Base-by-base conservation (phyloP, 345 rosid genomes). In the Arabidopsis suecica region DNA sequence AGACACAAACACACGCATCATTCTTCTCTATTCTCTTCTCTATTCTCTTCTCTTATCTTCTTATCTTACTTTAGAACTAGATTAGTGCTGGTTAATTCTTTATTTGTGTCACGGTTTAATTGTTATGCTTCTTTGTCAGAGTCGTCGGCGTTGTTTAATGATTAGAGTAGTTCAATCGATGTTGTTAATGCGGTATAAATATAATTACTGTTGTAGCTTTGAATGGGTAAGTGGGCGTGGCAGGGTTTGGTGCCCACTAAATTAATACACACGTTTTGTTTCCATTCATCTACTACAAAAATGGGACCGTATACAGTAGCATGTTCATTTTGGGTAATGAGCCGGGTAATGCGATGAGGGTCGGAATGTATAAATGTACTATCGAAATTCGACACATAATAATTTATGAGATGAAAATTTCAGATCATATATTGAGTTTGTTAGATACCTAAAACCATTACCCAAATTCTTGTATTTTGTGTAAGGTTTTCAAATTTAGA, bases 171-270 rank as follows among this genome's bases (percentile, higher is more conserved):
- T 20, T 61, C 12, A 20, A 40, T 1, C 22, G 33, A 61, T 38
- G 33, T 61, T 22, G 13, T 22, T 61, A 61, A 13, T 38, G 65
- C 30, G 32, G 10, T 60, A 10, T 60, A 11, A 37, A 60, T 38
- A 38, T 38, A 14, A 20, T 59, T 38, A 60, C 45, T 9, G 45
- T 37, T 25, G 42, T 34, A 16, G 25, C 63, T 9, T n/a, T 58
- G 28, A 58, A 58, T 34, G 28, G 28, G 41, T 58, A 16, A 58
- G 63, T 58, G 63, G 63, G 37, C 63, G 41, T 16, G 4, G 25
- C 63, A 58, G 25, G 25, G 22, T 34, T 53, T 53, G 57, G n/a
- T 25, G 23, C 44, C 20, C 44, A 32, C 18, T 56, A 56, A 56
- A 33, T 33, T 56, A 7, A 56, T n/a, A 55, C 14, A 55, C 37